Conservation (phyloP, 495 filamentous ascomycete species). For the Bathelium albidoporum region DNA sequence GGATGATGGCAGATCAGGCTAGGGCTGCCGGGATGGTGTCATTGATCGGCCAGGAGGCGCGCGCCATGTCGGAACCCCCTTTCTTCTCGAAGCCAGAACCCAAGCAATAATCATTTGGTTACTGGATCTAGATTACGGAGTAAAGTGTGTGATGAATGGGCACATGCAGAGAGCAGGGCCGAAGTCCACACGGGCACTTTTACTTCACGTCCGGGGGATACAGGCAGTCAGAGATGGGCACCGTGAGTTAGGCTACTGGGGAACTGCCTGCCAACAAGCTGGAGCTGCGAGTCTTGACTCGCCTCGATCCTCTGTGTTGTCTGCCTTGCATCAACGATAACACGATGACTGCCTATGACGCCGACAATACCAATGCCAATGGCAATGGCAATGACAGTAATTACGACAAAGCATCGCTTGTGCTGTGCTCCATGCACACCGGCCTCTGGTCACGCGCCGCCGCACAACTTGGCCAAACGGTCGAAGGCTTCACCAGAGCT, state of each 20-base stretch:
- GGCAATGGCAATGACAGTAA: too few species aligned
- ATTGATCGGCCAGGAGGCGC: neutral
- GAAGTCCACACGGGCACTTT: neutral
- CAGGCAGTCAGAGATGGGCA: too few species aligned
- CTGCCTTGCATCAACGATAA: neutral
- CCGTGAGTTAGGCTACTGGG: neutral
- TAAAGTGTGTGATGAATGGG: neutral
- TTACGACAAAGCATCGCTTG: too few species aligned
- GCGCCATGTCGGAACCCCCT: neutral
- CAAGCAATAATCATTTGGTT: too few species aligned
- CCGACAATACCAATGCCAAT: too few species aligned
- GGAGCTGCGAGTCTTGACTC: constrained; percentile 3
- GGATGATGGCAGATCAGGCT: neutral
- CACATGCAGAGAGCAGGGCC: neutral
- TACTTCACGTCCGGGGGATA: too few species aligned
- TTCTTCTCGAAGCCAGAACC: neutral
- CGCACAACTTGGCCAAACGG: too few species aligned
- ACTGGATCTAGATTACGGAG: too few species aligned
- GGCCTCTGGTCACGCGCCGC: too few species aligned
- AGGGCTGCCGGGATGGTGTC: constrained; percentile 2
- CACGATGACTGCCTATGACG: neutral
- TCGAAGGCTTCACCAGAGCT: neutral
- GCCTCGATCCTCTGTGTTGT: constrained; percentile 1
- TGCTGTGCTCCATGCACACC: too few species aligned
- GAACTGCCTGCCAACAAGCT: constrained; percentile 5